A percentile compares a stretch with the other conserved stretches of the same genome.
phyloP scores from a whole-genome alignment of 352 stramenopile species.

The Blastocystis sp. region DNA sequence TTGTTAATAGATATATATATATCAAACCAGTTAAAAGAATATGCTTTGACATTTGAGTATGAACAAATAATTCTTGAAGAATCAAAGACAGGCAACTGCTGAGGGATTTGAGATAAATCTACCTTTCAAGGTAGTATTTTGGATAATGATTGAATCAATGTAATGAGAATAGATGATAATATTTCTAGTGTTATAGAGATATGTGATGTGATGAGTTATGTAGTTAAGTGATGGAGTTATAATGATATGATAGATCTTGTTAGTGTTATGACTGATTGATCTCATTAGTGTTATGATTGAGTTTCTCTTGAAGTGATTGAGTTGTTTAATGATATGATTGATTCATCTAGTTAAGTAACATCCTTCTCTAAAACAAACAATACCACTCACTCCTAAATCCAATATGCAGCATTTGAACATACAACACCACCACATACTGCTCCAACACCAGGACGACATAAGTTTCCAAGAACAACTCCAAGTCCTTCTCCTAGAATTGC shows the following conservation, averaged over 20 bases:
- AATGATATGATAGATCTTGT: too few relatives aligned
- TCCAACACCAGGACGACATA: background rate
- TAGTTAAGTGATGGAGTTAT: too few relatives aligned
- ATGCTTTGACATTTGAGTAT: conserved; percentile 6
- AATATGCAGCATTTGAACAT: background rate
- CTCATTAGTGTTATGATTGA: too few relatives aligned
- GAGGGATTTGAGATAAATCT: background rate
- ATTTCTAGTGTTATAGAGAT: too few relatives aligned
- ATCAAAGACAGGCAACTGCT: background rate
- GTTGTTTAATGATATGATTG: too few relatives aligned
- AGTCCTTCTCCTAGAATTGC: background rate
- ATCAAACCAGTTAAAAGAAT: conserved; percentile 54
- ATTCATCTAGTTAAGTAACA: background rate
- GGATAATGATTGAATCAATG: too few relatives aligned
- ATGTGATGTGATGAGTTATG: too few relatives aligned
- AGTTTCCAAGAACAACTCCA: background rate
- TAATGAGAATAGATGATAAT: too few relatives aligned
- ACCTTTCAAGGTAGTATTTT: background rate
- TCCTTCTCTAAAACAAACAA: conserved; percentile 31
- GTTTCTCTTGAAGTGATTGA: too few relatives aligned
- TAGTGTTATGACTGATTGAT: too few relatives aligned
- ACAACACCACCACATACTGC: background rate
- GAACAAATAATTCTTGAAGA: background rate
- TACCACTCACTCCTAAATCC: background rate
- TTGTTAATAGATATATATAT: background rate